These are phyloP conservation scores for Penicillium sclerotigenum DNA, from an alignment of 2,329 filamentous ascomycete genomes.

Conservation along the genomic window DNA sequence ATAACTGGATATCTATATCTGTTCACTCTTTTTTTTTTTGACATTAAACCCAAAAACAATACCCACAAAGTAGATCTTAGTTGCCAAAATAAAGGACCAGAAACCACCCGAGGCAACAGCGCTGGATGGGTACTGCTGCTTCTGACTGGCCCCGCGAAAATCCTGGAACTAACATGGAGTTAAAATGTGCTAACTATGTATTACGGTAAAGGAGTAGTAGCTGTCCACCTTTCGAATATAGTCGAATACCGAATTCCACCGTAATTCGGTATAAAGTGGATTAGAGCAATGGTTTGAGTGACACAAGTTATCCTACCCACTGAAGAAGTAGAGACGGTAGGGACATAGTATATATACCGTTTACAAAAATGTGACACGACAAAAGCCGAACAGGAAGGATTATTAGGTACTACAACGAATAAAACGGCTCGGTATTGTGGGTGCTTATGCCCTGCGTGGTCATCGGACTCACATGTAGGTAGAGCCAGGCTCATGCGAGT, in stretches of 20 bases:
- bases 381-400: background rate
- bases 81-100: conserved; percentile 7
- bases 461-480: background rate
- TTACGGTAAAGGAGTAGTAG: background rate
- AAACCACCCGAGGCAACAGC: background rate
- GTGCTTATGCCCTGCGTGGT: background rate
- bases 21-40: too few species aligned
- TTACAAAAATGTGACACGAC: background rate
- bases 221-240: background rate
- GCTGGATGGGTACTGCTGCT: background rate
- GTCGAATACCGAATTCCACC: background rate
- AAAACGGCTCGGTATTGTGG: background rate
- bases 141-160: conserved; percentile 26
- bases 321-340: background rate
- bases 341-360: background rate
- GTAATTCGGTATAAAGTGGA: background rate
- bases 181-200: background rate
- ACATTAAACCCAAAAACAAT: background rate
- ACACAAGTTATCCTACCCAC: background rate
- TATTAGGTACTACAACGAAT: background rate
- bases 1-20: too few species aligned
- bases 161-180: conserved; percentile 9
- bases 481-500: background rate
- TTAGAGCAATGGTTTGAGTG: background rate
- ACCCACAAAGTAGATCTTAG: background rate